Conservation (phyloP, 495 filamentous ascomycete species). For the Elaphomyces granulatus region DNA sequence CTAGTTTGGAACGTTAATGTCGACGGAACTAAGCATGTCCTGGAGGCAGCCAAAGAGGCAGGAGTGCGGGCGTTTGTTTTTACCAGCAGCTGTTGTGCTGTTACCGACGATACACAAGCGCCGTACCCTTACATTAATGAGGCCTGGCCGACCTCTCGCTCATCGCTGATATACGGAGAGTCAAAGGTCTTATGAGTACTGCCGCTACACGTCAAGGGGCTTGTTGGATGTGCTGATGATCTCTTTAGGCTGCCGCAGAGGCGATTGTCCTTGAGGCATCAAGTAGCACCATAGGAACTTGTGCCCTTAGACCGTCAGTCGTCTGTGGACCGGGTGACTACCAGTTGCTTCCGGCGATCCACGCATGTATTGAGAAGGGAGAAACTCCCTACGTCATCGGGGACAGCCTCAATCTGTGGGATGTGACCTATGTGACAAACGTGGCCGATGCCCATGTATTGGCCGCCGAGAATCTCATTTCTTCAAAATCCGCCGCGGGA, state of each 20-base stretch:
- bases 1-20: constrained; percentile 38
- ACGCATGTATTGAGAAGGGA: constrained; percentile 39
- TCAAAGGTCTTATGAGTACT: constrained; percentile 32
- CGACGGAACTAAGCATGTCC: constrained; percentile 42
- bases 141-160: constrained; percentile 31
- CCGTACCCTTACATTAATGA: constrained; percentile 42
- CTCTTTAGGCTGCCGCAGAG: constrained; percentile 37
- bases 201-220: neutral
- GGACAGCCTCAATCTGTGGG: constrained; percentile 41
- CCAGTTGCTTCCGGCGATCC: constrained; percentile 37
- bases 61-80: constrained; percentile 42
- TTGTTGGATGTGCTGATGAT: neutral
- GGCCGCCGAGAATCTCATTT: constrained; percentile 43
- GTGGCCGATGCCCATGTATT: constrained; percentile 48
- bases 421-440: constrained; percentile 48
- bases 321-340: constrained; percentile 44
- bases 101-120: constrained; percentile 38
- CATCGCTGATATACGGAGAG: constrained; percentile 42
- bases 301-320: constrained; percentile 41
- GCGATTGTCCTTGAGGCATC: constrained; percentile 38
- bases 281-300: constrained; percentile 31
- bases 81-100: constrained; percentile 41
- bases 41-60: constrained; percentile 33
- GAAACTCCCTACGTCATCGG: constrained; percentile 46
- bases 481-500: constrained; percentile 40